Evolutionary conservation across 2,329 filamentous ascomycete genomes (phyloP).

Genomic region (Exophiala phaeomuriformis): DNA sequence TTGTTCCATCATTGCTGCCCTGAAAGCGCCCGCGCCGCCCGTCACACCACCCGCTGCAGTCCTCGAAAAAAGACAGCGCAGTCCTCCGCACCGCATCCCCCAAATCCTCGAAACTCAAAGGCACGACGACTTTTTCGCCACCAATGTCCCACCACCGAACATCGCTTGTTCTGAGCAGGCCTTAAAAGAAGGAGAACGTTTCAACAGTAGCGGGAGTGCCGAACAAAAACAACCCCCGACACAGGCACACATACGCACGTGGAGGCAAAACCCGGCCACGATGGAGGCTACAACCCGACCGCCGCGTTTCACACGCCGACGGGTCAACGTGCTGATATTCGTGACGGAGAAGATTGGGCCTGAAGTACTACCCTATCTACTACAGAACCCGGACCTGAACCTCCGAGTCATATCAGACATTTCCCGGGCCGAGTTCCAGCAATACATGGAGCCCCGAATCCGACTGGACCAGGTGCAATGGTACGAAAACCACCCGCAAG

Average conservation of each 20-base stretch:
- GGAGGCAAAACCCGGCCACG: not conserved
- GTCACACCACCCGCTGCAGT: conserved; percentile 6
- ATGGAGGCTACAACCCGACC: conserved; percentile 8
- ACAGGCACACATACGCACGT: too few species aligned
- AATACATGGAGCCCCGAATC: conserved; percentile 17
- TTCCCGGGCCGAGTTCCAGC: conserved; percentile 22
- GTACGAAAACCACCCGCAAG: conserved; percentile 25
- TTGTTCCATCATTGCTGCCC: too few species aligned
- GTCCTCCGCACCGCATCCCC: not conserved
- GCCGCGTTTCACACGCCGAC: conserved; percentile 12
- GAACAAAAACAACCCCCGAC: too few species aligned
- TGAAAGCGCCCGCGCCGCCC: not conserved
- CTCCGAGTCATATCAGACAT: conserved; percentile 23
- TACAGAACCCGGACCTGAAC: conserved; percentile 25
- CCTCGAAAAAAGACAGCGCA: not conserved
- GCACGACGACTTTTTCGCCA: conserved; percentile 1
- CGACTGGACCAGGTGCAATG: conserved; percentile 21
- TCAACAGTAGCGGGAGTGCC: too few species aligned
- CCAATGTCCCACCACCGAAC: conserved; percentile 4
- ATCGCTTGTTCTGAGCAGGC: not conserved
- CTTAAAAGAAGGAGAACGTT: too few species aligned
- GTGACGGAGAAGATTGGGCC: conserved; percentile 25
- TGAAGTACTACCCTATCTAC: conserved; percentile 24
- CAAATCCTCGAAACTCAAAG: not conserved
- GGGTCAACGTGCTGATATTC: conserved; percentile 24